A percentile compares a stretch with the other conserved stretches of the same genome.
Evolutionary conservation across 2,329 filamentous ascomycete species (phyloP).

Genomic region (Arthrobotrys sinensis): DNA sequence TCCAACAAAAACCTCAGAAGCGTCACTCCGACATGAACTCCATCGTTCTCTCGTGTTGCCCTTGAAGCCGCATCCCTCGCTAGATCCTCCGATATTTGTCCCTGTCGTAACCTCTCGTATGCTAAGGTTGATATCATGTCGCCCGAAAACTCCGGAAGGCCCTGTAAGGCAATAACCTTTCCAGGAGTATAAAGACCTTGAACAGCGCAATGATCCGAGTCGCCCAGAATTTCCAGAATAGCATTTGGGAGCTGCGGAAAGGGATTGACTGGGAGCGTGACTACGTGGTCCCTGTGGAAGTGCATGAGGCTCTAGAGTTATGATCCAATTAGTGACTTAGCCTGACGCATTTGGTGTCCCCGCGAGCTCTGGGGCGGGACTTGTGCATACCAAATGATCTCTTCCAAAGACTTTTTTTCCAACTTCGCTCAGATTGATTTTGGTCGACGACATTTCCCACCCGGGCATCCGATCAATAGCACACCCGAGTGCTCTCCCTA

Average conservation of each 20-base stretch:
- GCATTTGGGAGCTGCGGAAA: conserved; percentile 73
- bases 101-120: conserved; percentile 75
- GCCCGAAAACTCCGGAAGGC: conserved; percentile 85
- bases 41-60: conserved; percentile 80
- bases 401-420: conserved; percentile 81
- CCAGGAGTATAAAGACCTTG: conserved; percentile 82
- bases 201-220: conserved; percentile 78
- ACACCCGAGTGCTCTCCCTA: conserved; percentile 79
- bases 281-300: conserved; percentile 87
- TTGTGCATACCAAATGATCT: conserved; percentile 69
- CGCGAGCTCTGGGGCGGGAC: conserved; percentile 7
- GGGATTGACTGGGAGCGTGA: conserved; percentile 63
- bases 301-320: conserved; percentile 78
- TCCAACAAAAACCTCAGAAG: conserved; percentile 80
- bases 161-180: conserved; percentile 82
- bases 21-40: conserved; percentile 79
- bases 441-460: conserved; percentile 86
- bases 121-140: conserved; percentile 81
- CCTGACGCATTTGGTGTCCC: conserved; percentile 5
- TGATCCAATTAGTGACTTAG: background rate
- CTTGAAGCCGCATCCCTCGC: conserved; percentile 79
- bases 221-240: conserved; percentile 75
- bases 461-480: conserved; percentile 79
- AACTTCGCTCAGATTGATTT: conserved; percentile 77
- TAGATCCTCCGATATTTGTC: conserved; percentile 79